Conservation (phyloP, 331 rosid species). For the Rhamnella rubrinervis region DNA sequence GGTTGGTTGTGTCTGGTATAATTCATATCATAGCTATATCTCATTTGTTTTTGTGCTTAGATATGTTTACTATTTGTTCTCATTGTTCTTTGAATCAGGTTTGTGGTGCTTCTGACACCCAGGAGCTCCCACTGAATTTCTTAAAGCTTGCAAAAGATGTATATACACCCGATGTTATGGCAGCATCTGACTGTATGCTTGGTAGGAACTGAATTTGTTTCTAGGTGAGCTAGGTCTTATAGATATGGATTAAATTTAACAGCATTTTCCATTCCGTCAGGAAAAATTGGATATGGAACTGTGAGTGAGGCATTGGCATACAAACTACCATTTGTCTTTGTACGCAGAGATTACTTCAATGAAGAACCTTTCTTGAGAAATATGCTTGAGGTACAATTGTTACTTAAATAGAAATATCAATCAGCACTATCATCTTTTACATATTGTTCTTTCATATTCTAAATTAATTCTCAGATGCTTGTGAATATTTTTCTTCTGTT, state of each 20-base stretch:
- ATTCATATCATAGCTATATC: slow-evolving; percentile 18
- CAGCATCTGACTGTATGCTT: slow-evolving; percentile 97
- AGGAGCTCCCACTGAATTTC: slow-evolving; percentile 81
- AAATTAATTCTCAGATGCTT: background rate
- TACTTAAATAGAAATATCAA: background rate
- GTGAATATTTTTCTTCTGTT: background rate
- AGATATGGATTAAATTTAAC: background rate
- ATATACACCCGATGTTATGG: slow-evolving; percentile 91
- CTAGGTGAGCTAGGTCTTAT: slow-evolving; percentile 19
- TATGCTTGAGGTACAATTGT: slow-evolving; percentile 76
- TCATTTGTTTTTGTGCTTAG: slow-evolving; percentile 2
- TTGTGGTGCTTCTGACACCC: slow-evolving; percentile 84
- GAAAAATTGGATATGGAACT: slow-evolving; percentile 97
- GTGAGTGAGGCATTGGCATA: slow-evolving; percentile 90
- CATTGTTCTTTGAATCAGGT: slow-evolving; percentile 49
- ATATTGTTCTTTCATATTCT: background rate
- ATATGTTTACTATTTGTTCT: slow-evolving; percentile 4
- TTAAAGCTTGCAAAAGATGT: slow-evolving; percentile 70
- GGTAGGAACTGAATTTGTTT: slow-evolving; percentile 51
- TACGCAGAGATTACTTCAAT: slow-evolving; percentile 96
- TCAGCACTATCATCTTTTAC: slow-evolving; percentile 1
- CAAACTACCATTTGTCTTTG: slow-evolving; percentile 92
- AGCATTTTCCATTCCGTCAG: slow-evolving; percentile 23
- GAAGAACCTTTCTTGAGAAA: slow-evolving; percentile 95
- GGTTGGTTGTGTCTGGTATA: slow-evolving; percentile 95